These are phyloP conservation scores for Pterulicium gracile DNA, from an alignment of 1,284 basidiomycete genomes.

Conservation along the genomic window DNA sequence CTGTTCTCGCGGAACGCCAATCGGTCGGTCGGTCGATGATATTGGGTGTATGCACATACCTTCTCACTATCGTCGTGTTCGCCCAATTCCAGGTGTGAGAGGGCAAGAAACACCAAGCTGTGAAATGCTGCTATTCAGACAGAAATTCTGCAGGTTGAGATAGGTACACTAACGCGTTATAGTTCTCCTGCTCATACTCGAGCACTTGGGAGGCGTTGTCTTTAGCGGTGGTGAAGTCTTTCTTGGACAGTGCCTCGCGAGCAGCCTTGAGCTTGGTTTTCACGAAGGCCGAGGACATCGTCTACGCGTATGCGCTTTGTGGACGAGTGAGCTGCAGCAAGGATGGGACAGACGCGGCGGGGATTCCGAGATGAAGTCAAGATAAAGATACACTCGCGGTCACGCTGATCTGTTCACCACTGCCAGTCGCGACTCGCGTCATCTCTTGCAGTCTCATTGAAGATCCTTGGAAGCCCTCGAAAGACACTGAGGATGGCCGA, in stretches of 20 bases:
- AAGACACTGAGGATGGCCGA: too few relatives aligned
- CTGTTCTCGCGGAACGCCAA: constrained; percentile 37
- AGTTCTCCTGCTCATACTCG: constrained; percentile 68
- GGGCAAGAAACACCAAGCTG: constrained; percentile 76
- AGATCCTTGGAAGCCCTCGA: too few relatives aligned
- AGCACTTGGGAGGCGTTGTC: constrained; percentile 54
- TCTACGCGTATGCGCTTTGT: too few relatives aligned
- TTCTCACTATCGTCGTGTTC: constrained; percentile 70
- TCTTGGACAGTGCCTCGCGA: constrained; percentile 64
- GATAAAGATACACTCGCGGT: too few relatives aligned
- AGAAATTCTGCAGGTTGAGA: neutral
- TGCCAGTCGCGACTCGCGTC: too few relatives aligned
- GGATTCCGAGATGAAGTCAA: too few relatives aligned
- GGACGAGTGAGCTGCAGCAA: too few relatives aligned
- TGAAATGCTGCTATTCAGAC: constrained; percentile 4
- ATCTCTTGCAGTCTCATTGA: too few relatives aligned
- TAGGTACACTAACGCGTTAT: constrained; percentile 57
- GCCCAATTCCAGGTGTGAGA: constrained; percentile 66
- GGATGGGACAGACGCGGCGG: too few relatives aligned
- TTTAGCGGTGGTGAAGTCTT: constrained; percentile 65
- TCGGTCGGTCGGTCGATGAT: constrained; percentile 6
- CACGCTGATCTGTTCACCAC: too few relatives aligned
- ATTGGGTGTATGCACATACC: constrained; percentile 35
- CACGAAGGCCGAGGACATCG: constrained; percentile 22
- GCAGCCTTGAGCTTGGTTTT: constrained; percentile 78